phyloP scores from a whole-genome alignment of 371 early-diverging fungal species.

The Syncephalastrum racemosum region DNA sequence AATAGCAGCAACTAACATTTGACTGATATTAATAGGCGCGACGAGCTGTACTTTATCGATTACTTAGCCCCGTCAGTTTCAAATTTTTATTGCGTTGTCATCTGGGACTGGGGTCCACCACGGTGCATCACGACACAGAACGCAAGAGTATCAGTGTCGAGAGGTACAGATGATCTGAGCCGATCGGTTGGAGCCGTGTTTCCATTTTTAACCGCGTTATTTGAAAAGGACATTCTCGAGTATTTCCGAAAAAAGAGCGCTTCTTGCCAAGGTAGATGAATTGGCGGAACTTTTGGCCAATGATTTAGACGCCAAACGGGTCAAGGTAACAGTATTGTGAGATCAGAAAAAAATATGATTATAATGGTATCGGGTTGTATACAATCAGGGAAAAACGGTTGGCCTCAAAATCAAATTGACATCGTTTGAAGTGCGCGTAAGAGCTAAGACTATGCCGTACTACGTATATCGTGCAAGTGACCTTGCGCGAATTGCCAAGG shows the following conservation, averaged over 20 bases:
- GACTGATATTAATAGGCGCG: constrained; percentile 8
- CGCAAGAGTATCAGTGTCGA: constrained; percentile 48
- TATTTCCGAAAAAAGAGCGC: constrained; percentile 24
- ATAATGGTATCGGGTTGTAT: neutral
- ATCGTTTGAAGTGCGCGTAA: constrained; percentile 35
- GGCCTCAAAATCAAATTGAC: constrained; percentile 43
- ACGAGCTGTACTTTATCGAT: constrained; percentile 40
- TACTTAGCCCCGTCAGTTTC: constrained; percentile 42
- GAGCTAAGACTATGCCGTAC: constrained; percentile 38
- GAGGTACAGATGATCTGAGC: constrained; percentile 19
- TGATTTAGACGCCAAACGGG: constrained; percentile 25
- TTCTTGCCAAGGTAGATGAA: constrained; percentile 39
- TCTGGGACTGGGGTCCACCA: constrained; percentile 38
- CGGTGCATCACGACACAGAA: constrained; percentile 20
- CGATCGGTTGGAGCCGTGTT: neutral
- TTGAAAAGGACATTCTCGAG: constrained; percentile 33
- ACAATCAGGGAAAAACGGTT: constrained; percentile 36
- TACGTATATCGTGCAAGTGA: constrained; percentile 34
- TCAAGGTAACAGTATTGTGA: constrained; percentile 17
- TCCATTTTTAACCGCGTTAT: neutral
- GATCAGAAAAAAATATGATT: neutral
- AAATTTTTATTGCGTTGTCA: constrained; percentile 35
- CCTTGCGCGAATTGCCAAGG: constrained; percentile 37
- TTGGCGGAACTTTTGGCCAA: constrained; percentile 28
- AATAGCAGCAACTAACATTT: too few species aligned